A percentile compares a stretch with the other conserved stretches of the same genome.
These are phyloP conservation scores for Cladophialophora immunda DNA, from an alignment of 2,329 filamentous ascomycete species.

Conservation along the genomic window DNA sequence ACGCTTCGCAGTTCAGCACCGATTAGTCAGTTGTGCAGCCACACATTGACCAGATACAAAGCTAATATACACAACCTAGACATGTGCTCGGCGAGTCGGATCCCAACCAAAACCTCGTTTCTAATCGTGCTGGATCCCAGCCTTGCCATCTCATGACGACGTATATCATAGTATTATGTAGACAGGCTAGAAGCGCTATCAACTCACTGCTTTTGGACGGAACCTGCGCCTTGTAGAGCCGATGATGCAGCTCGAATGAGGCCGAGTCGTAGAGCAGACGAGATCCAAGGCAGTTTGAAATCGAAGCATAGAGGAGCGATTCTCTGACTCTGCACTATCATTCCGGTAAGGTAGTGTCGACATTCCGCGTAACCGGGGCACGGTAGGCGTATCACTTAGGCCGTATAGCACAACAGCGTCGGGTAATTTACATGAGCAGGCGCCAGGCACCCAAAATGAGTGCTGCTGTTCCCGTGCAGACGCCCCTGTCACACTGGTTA, in stretches of 20 bases:
- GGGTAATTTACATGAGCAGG: slow-evolving; percentile 64
- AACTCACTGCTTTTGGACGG: too few relatives aligned
- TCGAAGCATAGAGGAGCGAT: not conserved
- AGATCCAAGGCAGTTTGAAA: not conserved
- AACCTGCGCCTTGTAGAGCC: not conserved
- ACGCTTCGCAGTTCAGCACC: not conserved
- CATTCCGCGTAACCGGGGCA: not conserved
- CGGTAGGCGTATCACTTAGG: not conserved
- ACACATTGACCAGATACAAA: not conserved
- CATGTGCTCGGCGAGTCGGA: not conserved
- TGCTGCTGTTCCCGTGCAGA: slow-evolving; percentile 72
- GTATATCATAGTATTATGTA: too few relatives aligned
- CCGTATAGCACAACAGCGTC: not conserved
- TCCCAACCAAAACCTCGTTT: slow-evolving; percentile 56
- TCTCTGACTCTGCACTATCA: not conserved
- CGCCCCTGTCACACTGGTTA: slow-evolving; percentile 59
- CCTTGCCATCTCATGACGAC: slow-evolving; percentile 58
- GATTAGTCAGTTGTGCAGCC: not conserved
- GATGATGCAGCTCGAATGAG: not conserved
- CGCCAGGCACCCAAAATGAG: slow-evolving; percentile 74
- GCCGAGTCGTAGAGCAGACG: not conserved
- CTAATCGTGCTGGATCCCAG: slow-evolving; percentile 65
- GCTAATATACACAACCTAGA: not conserved
- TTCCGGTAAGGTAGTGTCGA: not conserved
- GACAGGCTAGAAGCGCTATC: too few relatives aligned